Percentiles rank a stretch among this genome's conserved stretches.
These are phyloP conservation scores for Fusarium begoniae DNA, from an alignment of 2,329 filamentous ascomycete species.

Conservation along the genomic window DNA sequence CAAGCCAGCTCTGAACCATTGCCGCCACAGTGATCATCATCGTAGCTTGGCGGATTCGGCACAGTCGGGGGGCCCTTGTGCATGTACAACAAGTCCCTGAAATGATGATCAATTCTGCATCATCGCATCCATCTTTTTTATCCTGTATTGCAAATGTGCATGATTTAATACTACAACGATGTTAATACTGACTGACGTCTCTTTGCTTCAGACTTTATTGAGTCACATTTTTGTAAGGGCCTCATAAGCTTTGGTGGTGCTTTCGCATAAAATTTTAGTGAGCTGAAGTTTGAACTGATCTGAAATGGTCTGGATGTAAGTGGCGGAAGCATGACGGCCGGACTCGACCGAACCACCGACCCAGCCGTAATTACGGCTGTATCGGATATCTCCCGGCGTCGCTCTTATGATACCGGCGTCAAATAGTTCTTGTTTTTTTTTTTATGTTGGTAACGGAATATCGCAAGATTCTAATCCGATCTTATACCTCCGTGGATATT, in stretches of 20 bases:
- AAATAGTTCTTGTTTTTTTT: constrained; percentile 7
- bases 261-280: background rate
- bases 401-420: background rate
- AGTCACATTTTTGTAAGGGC: background rate
- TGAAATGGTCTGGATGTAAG: background rate
- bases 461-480: constrained; percentile 14
- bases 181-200: background rate
- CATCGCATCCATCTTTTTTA: background rate
- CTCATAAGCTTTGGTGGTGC: background rate
- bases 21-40: constrained; percentile 35
- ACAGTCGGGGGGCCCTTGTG: constrained; percentile 4
- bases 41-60: constrained; percentile 24
- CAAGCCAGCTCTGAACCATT: background rate
- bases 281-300: background rate
- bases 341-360: constrained; percentile 29
- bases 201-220: background rate
- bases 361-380: constrained; percentile 41
- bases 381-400: constrained; percentile 29
- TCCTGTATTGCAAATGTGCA: constrained; percentile 3
- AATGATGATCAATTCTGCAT: constrained; percentile 31
- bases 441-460: background rate
- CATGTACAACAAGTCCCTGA: constrained; percentile 21
- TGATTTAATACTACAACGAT: background rate
- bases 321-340: constrained; percentile 21
- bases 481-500: constrained; percentile 6